Evolutionary conservation across 768 basidiomycete species (phyloP), one percentile per base, ranked within the genome.

Genomic region (Coprinopsis sp.): DNA sequence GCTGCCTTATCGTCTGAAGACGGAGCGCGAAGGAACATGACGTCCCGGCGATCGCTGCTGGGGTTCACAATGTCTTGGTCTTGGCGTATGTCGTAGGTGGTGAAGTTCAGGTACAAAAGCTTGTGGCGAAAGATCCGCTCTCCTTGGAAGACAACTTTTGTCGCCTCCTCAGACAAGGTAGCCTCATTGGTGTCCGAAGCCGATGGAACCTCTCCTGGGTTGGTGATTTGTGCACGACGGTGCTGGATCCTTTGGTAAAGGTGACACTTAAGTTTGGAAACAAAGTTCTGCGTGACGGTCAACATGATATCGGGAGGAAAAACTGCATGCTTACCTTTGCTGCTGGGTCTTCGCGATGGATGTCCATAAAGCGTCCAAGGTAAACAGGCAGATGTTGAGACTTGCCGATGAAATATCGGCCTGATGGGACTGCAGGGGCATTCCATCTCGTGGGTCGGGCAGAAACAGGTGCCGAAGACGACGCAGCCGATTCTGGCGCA

Each of bases 221-320:
- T 31, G 22, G 30, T 23, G 22, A 10, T 19, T 25, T 29, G 14
- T 33, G 30, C 33, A 47, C n/a, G 51, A 21, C 41, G 50, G 1
- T 24, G 39, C 8, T 49, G 54, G 10, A 68, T 28, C 3, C 67
- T 61, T 0, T 58, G 61, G 1, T 69, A 58, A 13, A 68, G 51
- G 42, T 72, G 63, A 19, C 66, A 52, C 39, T 67, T 29, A 7
- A 73, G 58, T 29, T 68, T 61, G 0, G 64, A 50, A 2, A 66
- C 28, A 69, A 67, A 28, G 51, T 36, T 59, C 65, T 42, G 4
- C n/a, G n/a, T n/a, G 16, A 14, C 38, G 11, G n/a, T 44, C 3
- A 10, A 33, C 7, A 21, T 14, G 31, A 19, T 18, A 4, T 8
- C 12, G 31, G 13, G 14, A 29, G 18, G 7, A 28, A 29, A 12